phyloP scores from a whole-genome alignment of 2,329 filamentous ascomycete species.

The Cladosporium sp. region DNA sequence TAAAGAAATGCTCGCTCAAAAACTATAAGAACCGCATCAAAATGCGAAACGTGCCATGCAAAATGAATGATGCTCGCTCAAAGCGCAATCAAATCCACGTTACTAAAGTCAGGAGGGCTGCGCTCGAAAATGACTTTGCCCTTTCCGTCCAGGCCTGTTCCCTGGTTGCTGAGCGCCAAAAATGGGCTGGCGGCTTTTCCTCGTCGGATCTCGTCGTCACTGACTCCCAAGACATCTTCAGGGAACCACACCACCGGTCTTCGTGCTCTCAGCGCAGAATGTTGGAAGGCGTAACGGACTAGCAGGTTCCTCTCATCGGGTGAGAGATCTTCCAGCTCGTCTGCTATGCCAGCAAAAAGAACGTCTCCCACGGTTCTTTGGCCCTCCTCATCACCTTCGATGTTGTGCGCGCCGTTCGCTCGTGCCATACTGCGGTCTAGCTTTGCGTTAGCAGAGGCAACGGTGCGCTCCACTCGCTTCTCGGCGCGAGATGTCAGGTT shows the following conservation, averaged over 20 bases:
- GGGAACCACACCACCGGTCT: slow-evolving; percentile 94
- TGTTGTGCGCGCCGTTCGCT: slow-evolving; percentile 13
- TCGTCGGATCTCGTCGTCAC: slow-evolving; percentile 82
- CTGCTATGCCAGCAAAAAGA: slow-evolving; percentile 81
- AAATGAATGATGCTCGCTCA: slow-evolving; percentile 38
- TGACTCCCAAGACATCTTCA: slow-evolving; percentile 83
- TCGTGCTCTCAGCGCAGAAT: slow-evolving; percentile 79
- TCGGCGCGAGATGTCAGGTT: slow-evolving; percentile 17
- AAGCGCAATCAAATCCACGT: slow-evolving; percentile 81
- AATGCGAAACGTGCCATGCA: neutral
- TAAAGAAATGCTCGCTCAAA: neutral
- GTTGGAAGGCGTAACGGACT: slow-evolving; percentile 85
- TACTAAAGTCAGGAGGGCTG: slow-evolving; percentile 58
- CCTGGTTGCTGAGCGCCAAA: slow-evolving; percentile 91
- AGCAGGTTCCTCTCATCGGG: slow-evolving; percentile 85
- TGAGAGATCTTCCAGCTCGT: slow-evolving; percentile 92
- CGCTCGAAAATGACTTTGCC: slow-evolving; percentile 58
- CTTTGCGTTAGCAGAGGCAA: slow-evolving; percentile 12
- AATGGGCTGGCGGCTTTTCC: slow-evolving; percentile 71
- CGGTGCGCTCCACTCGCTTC: slow-evolving; percentile 3
- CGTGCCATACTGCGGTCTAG: slow-evolving; percentile 5
- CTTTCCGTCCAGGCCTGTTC: slow-evolving; percentile 82
- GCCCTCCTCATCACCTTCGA: slow-evolving; percentile 4
- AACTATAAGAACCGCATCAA: neutral
- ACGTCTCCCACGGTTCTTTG: slow-evolving; percentile 73